Conservation (phyloP, 306 rosid species). For the Mimosa bimucronata region DNA sequence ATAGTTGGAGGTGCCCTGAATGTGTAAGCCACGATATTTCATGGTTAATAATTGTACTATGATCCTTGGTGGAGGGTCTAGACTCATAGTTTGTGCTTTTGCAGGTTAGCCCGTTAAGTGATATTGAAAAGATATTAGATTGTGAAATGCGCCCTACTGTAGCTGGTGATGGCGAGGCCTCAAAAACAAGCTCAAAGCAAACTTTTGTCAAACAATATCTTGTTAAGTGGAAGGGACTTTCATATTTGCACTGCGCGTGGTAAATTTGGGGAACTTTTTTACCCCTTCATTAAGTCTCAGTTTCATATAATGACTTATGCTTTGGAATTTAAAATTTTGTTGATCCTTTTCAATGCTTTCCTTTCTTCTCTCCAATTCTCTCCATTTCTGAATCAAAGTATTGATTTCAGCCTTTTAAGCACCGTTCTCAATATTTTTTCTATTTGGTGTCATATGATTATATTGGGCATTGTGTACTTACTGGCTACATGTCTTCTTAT, state of each 20-base stretch:
- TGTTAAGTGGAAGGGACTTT: slow-evolving; percentile 96
- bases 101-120: slow-evolving; percentile 96
- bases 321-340: not conserved
- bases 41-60: slow-evolving; percentile 24
- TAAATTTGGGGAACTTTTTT: slow-evolving; percentile 47
- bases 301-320: slow-evolving; percentile 19
- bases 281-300: slow-evolving; percentile 24
- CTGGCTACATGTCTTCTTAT: slow-evolving; percentile 22
- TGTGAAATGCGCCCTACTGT: slow-evolving; percentile 95
- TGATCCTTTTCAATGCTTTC: slow-evolving; percentile 19
- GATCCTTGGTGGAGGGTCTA: slow-evolving; percentile 35
- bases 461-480: slow-evolving; percentile 41
- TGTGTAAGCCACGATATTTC: slow-evolving; percentile 62
- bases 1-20: slow-evolving; percentile 95
- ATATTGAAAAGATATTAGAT: slow-evolving; percentile 89
- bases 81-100: slow-evolving; percentile 34
- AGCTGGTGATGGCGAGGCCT: slow-evolving; percentile 74
- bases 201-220: slow-evolving; percentile 94
- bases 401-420: slow-evolving; percentile 11
- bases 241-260: slow-evolving; percentile 94
- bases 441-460: slow-evolving; percentile 27
- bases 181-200: slow-evolving; percentile 78
- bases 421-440: slow-evolving; percentile 10
- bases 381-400: slow-evolving; percentile 12
- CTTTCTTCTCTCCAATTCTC: slow-evolving; percentile 13